phyloP scores from a whole-genome alignment of 306 rosid species.

The Cucurbita ficifolia region DNA sequence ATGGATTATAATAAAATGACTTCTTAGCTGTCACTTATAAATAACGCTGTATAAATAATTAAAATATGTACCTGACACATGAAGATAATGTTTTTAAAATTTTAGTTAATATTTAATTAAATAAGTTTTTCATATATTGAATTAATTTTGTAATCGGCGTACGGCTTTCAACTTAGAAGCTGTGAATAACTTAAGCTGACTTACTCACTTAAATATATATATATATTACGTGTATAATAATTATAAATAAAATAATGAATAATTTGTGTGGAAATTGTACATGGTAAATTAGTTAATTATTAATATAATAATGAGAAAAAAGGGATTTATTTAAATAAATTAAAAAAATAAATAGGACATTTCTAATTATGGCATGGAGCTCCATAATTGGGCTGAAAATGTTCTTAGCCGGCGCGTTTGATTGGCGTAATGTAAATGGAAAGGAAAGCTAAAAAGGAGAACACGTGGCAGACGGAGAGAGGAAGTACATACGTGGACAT shows the following conservation, averaged over 20 bases:
- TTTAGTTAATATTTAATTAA: background rate
- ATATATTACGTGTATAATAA: background rate
- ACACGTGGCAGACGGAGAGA: background rate
- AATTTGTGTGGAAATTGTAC: background rate
- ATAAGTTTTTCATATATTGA: background rate
- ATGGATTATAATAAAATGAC: background rate
- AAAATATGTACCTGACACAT: background rate
- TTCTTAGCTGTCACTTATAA: background rate
- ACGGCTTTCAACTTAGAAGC: background rate
- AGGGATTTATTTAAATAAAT: background rate
- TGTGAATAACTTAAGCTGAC: background rate
- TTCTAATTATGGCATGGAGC: background rate
- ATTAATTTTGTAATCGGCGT: background rate
- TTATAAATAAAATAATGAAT: background rate
- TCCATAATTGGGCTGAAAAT: background rate
- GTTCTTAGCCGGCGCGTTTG: background rate
- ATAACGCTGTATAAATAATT: background rate
- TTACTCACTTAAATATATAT: background rate
- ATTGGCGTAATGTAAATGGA: background rate
- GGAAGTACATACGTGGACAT: background rate
- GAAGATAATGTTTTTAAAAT: background rate
- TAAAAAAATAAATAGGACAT: background rate
- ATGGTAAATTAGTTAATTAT: background rate
- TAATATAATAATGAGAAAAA: background rate
- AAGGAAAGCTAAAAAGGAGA: background rate